Base-by-base conservation (phyloP, 2,329 filamentous ascomycete species). In the Phoma sp. region DNA sequence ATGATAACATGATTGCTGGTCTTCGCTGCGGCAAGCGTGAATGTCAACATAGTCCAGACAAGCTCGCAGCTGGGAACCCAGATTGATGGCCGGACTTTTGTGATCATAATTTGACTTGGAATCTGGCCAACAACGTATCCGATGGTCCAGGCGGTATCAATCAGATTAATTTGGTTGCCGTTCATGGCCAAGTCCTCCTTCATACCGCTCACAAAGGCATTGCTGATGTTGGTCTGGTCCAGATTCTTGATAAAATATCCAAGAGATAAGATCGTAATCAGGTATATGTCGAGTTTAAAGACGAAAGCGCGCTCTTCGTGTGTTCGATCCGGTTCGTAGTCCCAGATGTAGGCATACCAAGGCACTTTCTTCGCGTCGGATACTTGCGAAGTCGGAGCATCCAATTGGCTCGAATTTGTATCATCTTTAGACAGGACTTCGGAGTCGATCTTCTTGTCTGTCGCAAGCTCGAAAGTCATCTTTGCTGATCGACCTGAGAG, bases 241-340 rank as follows among this genome's bases (percentile, higher is more conserved):
- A 69, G 55, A 25, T 65, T 63, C 45, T 66, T 67, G 57, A 68
- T 68, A 47, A 63, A 70, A 29, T 63, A 63, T 5, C 60, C 60
- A 4, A 63, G 50, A 1, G 61, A 64, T 2, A 65, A 48, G 35
- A 64, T 62, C 32, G 61, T 65, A 9, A 68, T 60, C 3, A 68
- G 53, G 41, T 58, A 63, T 27, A 44, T 40, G 39, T 68, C 65
- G 14, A 68, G 58, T 22, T 64, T 66, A n/a, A 53, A 54, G 4
- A 68, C 60, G 27, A 68, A 66, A 2, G 41, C 55, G 30, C 60
- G 58, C 39, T 68, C 65, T 32, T 60, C 55, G 25, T 59, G 55
- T 6, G 60, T 59, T n/a, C 63, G 58, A 22, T 59, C 60, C 1
- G 65, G 65, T n/a, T 67, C 65, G 38, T 65, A 66, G 35, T 67